Conservation (phyloP, 345 rosid species). For the Bruguiera gymnorhiza region DNA sequence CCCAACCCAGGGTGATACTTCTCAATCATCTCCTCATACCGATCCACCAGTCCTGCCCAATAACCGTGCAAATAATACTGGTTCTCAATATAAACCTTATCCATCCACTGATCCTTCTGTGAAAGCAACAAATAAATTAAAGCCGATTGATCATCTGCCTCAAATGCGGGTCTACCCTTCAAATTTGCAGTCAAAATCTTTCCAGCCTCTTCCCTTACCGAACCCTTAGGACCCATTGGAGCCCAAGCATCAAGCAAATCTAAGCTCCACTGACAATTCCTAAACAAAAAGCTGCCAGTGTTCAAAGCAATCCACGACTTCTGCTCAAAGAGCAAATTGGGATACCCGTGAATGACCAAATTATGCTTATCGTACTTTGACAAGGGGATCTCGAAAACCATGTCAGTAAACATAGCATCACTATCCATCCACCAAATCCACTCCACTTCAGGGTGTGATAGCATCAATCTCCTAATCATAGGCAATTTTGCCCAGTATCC, state of each 20-base stretch:
- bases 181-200: conserved; percentile 77
- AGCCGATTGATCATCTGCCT: conserved; percentile 97
- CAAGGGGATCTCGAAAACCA: conserved; percentile 80
- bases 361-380: conserved; percentile 58
- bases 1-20: conserved; percentile 95
- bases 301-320: conserved; percentile 96
- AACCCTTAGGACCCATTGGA: conserved; percentile 93
- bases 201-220: conserved; percentile 81
- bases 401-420: conserved; percentile 92
- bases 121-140: conserved; percentile 81
- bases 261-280: conserved; percentile 93
- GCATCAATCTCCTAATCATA: conserved; percentile 76
- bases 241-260: conserved; percentile 97
- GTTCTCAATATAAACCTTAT: conserved; percentile 81
- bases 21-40: conserved; percentile 91
- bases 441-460: conserved; percentile 88
- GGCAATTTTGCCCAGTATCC: conserved; percentile 98
- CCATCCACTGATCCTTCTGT: conserved; percentile 80
- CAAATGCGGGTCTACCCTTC: conserved; percentile 89
- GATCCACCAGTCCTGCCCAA: conserved; percentile 92
- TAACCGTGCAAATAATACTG: conserved; percentile 90
- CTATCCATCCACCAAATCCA: conserved; percentile 99
- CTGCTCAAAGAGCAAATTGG: conserved; percentile 76
- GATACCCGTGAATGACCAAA: conserved; percentile 89
- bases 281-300: conserved; percentile 84